A percentile compares a stretch with the other conserved stretches of the same genome.
Conservation (phyloP, 2,329 filamentous ascomycete species). For the Hymenoscyphus fraxineus region DNA sequence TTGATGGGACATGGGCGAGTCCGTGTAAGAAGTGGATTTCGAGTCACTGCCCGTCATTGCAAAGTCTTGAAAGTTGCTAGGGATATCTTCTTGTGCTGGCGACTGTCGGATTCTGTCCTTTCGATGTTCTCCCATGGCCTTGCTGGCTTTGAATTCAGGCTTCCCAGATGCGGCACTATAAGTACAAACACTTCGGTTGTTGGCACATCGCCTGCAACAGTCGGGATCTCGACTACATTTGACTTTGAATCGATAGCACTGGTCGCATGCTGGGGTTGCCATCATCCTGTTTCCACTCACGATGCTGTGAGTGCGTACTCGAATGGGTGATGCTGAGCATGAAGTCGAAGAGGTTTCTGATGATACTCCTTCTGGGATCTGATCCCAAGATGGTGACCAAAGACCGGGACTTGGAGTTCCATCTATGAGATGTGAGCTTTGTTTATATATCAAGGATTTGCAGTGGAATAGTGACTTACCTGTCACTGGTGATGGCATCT, state of each 20-base stretch:
- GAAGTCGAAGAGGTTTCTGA: constrained; percentile 10
- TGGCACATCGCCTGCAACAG: constrained; percentile 11
- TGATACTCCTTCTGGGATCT: constrained; percentile 9
- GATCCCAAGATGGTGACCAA: constrained; percentile 10
- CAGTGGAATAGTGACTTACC: not conserved
- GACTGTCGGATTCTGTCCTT: not conserved
- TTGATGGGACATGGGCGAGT: constrained; percentile 8
- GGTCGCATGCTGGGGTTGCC: constrained; percentile 11
- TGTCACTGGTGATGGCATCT: constrained; percentile 6
- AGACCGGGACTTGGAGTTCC: constrained; percentile 7
- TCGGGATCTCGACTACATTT: constrained; percentile 13
- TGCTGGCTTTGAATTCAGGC: not conserved
- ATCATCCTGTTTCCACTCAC: constrained; percentile 8
- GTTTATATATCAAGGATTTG: not conserved
- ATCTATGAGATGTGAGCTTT: not conserved
- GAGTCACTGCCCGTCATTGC: constrained; percentile 3
- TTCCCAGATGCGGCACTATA: constrained; percentile 9
- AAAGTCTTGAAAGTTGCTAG: not conserved
- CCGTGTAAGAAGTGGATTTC: constrained; percentile 5
- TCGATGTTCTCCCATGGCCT: not conserved
- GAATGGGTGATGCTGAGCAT: constrained; percentile 6
- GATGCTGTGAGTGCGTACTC: constrained; percentile 6
- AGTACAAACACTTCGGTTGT: constrained; percentile 11
- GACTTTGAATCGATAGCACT: constrained; percentile 14
- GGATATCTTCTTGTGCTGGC: not conserved